These are phyloP conservation scores for Leucaena leucocephala DNA, from an alignment of 306 rosid genomes.

Conservation along the genomic window DNA sequence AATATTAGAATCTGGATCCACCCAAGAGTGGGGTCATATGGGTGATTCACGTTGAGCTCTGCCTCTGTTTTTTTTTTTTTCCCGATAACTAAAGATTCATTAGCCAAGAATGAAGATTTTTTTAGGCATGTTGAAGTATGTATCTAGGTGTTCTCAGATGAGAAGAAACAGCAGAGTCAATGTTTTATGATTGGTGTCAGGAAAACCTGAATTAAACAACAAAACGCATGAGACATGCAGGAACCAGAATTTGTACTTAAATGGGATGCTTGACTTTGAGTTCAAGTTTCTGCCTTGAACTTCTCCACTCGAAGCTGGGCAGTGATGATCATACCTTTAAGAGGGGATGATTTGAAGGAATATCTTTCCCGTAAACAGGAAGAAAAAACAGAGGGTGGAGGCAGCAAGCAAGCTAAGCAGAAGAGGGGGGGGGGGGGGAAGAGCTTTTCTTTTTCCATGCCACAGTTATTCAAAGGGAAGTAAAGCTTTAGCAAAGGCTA, in stretches of 20 bases:
- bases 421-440: too few relatives aligned
- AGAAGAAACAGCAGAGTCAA: background rate
- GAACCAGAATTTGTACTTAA: slow-evolving; percentile 29
- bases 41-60: background rate
- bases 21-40: background rate
- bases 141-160: background rate
- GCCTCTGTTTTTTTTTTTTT: background rate
- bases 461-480: slow-evolving; percentile 31
- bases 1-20: background rate
- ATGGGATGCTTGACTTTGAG: slow-evolving; percentile 50
- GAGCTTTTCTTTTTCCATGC: slow-evolving; percentile 18
- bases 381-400: slow-evolving; percentile 35
- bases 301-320: slow-evolving; percentile 32
- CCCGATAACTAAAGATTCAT: background rate
- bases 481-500: slow-evolving; percentile 54
- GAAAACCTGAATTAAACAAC: slow-evolving; percentile 20
- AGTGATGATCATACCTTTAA: slow-evolving; percentile 25
- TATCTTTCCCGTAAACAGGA: slow-evolving; percentile 35
- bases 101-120: background rate
- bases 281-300: slow-evolving; percentile 43
- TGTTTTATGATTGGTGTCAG: background rate
- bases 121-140: background rate
- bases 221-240: slow-evolving; percentile 10
- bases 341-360: slow-evolving; percentile 25
- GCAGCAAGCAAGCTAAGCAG: slow-evolving; percentile 31